Conservation (phyloP, 2,329 filamentous ascomycete genomes). For the Neofusicoccum umdonicola region DNA sequence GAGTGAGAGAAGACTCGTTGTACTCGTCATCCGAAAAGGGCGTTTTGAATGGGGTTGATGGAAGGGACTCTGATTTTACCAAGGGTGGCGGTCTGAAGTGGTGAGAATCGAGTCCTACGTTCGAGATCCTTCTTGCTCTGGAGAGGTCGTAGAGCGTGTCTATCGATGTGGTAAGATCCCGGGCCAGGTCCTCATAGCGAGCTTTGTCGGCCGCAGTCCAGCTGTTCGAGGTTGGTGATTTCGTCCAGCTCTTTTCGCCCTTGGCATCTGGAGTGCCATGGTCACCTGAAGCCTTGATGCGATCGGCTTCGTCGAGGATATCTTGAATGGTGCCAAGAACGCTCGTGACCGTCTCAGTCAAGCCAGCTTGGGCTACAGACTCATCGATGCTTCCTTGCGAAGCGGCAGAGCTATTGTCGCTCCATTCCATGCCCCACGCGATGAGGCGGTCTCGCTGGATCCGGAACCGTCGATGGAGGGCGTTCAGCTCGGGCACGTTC, state of each 20-base stretch:
- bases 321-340: conserved; percentile 80
- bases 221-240: conserved; percentile 29
- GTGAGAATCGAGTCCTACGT: background rate
- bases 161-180: conserved; percentile 73
- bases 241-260: conserved; percentile 39
- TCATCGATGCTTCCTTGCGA: conserved; percentile 70
- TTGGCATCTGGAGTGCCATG: conserved; percentile 31
- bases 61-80: conserved; percentile 1
- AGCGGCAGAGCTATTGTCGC: conserved; percentile 58
- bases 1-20: conserved; percentile 42
- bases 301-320: conserved; percentile 72
- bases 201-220: conserved; percentile 66
- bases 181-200: conserved; percentile 72
- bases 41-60: background rate
- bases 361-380: conserved; percentile 63
- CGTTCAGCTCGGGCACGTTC: conserved; percentile 66
- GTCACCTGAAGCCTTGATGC: conserved; percentile 58
- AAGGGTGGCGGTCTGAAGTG: conserved; percentile 1
- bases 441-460: conserved; percentile 78
- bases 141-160: conserved; percentile 78
- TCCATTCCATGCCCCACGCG: conserved; percentile 80
- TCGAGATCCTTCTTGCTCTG: conserved; percentile 53
- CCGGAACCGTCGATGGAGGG: conserved; percentile 70
- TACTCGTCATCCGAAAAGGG: conserved; percentile 19
- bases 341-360: conserved; percentile 74